A percentile compares a stretch with the other conserved stretches of the same genome.
Conservation (phyloP, 1,139 yeast species). For the Blastobotrys buckinghamii region DNA sequence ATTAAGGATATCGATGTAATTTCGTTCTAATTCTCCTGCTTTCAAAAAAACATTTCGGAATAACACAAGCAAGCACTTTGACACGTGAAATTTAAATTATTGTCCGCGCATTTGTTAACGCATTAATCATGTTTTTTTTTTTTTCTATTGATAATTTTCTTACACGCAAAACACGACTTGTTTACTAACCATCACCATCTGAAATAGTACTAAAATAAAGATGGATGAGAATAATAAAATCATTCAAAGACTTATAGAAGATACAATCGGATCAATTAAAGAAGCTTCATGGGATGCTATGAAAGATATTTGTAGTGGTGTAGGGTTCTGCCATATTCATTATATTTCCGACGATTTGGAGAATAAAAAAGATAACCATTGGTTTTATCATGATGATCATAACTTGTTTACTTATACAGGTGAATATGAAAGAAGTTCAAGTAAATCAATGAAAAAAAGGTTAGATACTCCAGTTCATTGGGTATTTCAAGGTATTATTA, state of each 20-base stretch:
- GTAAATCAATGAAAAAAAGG: conserved; percentile 1
- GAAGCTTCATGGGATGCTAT: conserved; percentile 5
- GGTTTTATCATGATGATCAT: conserved; percentile 4
- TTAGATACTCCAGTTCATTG: conserved; percentile 2
- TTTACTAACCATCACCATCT: too few relatives aligned
- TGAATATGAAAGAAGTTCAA: conserved; percentile 10
- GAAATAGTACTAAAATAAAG: too few relatives aligned
- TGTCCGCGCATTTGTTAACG: too few relatives aligned
- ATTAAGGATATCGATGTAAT: too few relatives aligned
- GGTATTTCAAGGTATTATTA: conserved; percentile 6
- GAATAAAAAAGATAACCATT: conserved; percentile 1
- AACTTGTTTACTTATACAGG: conserved; percentile 7
- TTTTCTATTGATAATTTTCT: too few relatives aligned
- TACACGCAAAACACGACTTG: too few relatives aligned
- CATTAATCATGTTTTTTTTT: too few relatives aligned
- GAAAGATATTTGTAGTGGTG: conserved; percentile 3
- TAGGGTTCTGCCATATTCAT: conserved; percentile 9
- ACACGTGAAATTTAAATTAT: too few relatives aligned
- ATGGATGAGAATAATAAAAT: neutral
- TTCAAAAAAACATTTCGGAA: too few relatives aligned
- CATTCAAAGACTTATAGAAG: neutral
- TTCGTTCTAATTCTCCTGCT: too few relatives aligned
- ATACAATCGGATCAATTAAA: neutral
- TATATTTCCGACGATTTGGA: conserved; percentile 1
- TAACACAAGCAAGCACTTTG: too few relatives aligned